Conservation (phyloP, 1,284 basidiomycete species). For the Vanrija sp. region DNA sequence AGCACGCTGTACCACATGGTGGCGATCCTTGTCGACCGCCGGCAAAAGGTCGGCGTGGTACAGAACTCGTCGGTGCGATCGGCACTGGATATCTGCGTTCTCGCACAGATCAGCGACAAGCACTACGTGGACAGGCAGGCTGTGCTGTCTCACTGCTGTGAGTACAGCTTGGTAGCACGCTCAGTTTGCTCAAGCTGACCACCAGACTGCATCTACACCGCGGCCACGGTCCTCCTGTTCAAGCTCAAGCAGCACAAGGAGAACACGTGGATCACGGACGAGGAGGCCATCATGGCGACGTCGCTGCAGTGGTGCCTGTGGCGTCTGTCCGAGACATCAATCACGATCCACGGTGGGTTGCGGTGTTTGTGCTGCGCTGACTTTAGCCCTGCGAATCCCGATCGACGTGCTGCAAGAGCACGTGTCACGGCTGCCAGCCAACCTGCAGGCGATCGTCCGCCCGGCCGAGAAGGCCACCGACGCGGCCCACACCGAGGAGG, state of each 20-base stretch:
- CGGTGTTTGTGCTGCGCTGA: background rate
- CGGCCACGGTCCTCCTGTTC: background rate
- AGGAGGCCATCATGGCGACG: background rate
- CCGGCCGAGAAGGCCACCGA: too few relatives aligned
- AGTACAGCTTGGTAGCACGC: background rate
- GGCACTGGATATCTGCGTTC: background rate
- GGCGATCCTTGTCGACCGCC: background rate
- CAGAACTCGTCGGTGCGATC: background rate
- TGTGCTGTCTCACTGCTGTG: conserved; percentile 4
- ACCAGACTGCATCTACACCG: conserved; percentile 4
- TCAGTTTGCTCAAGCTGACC: background rate
- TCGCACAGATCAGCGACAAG: background rate
- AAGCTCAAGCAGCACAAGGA: background rate
- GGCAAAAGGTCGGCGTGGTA: background rate
- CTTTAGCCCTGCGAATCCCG: background rate
- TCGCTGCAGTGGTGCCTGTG: background rate
- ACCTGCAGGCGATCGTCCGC: too few relatives aligned
- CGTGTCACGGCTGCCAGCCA: background rate
- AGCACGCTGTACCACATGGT: conserved; percentile 4
- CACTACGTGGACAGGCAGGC: background rate
- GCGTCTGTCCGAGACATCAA: background rate
- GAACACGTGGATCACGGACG: background rate
- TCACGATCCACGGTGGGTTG: background rate
- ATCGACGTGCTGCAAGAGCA: background rate
- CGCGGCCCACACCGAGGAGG: too few relatives aligned